Evolutionary conservation across 192 early-diverging fungal genomes (phyloP).

Genomic region (Entrophospora sp.): DNA sequence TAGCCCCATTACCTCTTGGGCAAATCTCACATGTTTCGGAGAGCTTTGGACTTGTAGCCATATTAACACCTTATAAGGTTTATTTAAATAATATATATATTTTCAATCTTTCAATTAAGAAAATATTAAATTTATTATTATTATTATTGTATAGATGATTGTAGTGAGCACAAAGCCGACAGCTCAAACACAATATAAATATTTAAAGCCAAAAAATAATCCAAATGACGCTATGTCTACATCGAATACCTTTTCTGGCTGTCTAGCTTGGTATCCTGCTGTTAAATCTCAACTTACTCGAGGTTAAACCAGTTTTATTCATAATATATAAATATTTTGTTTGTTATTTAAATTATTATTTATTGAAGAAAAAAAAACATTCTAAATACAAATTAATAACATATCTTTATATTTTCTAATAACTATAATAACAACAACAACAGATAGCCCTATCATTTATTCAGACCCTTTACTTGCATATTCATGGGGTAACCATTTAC

Average conservation of each 20-base stretch:
- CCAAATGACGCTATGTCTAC: slow-evolving; percentile 17
- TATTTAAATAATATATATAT: background rate
- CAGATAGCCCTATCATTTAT: slow-evolving; percentile 24
- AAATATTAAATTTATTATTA: background rate
- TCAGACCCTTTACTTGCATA: slow-evolving; percentile 48
- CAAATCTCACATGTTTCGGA: slow-evolving; percentile 47
- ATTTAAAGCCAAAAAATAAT: slow-evolving; percentile 36
- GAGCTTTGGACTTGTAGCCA: slow-evolving; percentile 46
- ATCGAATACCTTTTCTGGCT: slow-evolving; percentile 34
- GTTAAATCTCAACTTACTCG: slow-evolving; percentile 28
- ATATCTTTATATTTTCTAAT: no score
- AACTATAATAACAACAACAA: background rate
- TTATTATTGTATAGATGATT: slow-evolving; percentile 32
- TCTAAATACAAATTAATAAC: no score
- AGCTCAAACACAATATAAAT: slow-evolving; percentile 49
- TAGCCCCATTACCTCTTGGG: slow-evolving; percentile 47
- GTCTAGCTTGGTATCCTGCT: slow-evolving; percentile 49
- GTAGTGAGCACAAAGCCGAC: slow-evolving; percentile 51
- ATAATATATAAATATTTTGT: no score
- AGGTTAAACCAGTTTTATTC: slow-evolving; percentile 21
- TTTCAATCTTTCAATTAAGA: background rate
- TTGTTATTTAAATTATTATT: no score
- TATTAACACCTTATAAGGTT: slow-evolving; percentile 54
- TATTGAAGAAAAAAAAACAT: no score
- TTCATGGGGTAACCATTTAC: slow-evolving; percentile 47